Evolutionary conservation across 2,329 filamentous ascomycete species (phyloP).

Genomic region (Colletotrichum graminicola): DNA sequence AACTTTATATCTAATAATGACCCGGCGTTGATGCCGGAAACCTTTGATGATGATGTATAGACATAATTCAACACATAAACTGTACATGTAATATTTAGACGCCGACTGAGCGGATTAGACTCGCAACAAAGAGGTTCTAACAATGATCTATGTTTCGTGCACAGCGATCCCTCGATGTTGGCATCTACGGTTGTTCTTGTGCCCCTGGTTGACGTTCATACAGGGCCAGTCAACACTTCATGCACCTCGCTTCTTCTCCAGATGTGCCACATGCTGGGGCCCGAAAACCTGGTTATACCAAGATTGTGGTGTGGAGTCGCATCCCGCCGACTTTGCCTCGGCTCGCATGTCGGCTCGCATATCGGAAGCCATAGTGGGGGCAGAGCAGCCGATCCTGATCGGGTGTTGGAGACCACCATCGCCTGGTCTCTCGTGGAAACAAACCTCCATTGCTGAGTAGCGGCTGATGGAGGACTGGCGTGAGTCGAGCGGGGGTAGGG

Average conservation of each 20-base stretch:
- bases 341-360: conserved; percentile 40
- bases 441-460: neutral
- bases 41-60: neutral
- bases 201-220: neutral
- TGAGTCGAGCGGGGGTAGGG: too few relatives aligned
- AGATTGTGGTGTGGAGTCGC: conserved; percentile 17
- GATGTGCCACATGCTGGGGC: neutral
- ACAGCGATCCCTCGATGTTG: neutral
- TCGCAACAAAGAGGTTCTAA: neutral
- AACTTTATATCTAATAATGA: neutral
- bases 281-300: conserved; percentile 4
- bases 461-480: neutral
- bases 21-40: neutral
- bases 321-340: conserved; percentile 20
- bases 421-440: neutral
- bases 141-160: neutral
- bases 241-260: neutral
- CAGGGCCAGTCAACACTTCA: neutral
- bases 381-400: conserved; percentile 17
- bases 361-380: conserved; percentile 27
- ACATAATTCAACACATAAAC: conserved; percentile 27
- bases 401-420: conserved; percentile 15
- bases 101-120: neutral
- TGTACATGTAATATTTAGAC: conserved; percentile 4
- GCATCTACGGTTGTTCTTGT: neutral